A percentile compares a stretch with the other conserved stretches of the same genome.
Evolutionary conservation across 305 asterid genomes (phyloP).

Genomic region (Andrographis paniculata): DNA sequence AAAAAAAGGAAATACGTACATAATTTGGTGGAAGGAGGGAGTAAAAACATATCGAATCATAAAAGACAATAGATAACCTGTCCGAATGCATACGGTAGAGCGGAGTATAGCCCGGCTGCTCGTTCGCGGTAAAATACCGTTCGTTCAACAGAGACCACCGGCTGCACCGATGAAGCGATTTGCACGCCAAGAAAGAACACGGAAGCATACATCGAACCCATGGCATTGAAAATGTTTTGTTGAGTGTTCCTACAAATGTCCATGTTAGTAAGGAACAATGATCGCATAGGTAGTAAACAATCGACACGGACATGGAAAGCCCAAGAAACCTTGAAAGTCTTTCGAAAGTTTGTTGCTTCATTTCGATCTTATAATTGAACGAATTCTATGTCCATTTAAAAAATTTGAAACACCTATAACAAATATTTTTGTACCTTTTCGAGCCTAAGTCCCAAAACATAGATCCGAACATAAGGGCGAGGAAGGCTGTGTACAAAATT

Average conservation of each 20-base stretch:
- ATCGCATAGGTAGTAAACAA: neutral
- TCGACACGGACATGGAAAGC: too few relatives aligned
- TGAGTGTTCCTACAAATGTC: constrained; percentile 17
- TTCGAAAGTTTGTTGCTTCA: too few relatives aligned
- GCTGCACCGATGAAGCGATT: constrained; percentile 31
- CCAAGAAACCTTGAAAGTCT: too few relatives aligned
- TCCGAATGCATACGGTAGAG: constrained; percentile 38
- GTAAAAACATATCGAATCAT: too few relatives aligned
- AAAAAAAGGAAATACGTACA: too few relatives aligned
- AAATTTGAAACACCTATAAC: too few relatives aligned
- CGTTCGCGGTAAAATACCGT: constrained; percentile 34
- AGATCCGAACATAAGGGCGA: constrained; percentile 32
- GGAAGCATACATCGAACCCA: constrained; percentile 40
- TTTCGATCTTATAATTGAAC: too few relatives aligned
- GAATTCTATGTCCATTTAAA: too few relatives aligned
- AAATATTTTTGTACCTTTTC: constrained; percentile 21
- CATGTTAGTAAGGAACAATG: neutral
- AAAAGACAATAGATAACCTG: too few relatives aligned
- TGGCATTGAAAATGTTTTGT: constrained; percentile 28
- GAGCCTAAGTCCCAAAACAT: constrained; percentile 43
- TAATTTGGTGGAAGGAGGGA: too few relatives aligned
- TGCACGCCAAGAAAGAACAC: constrained; percentile 32
- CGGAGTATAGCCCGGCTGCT: constrained; percentile 43
- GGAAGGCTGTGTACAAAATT: constrained; percentile 23
- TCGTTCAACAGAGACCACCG: constrained; percentile 37